phyloP scores from a whole-genome alignment of 495 filamentous ascomycete species.

The Astrocystis sublimbata region DNA sequence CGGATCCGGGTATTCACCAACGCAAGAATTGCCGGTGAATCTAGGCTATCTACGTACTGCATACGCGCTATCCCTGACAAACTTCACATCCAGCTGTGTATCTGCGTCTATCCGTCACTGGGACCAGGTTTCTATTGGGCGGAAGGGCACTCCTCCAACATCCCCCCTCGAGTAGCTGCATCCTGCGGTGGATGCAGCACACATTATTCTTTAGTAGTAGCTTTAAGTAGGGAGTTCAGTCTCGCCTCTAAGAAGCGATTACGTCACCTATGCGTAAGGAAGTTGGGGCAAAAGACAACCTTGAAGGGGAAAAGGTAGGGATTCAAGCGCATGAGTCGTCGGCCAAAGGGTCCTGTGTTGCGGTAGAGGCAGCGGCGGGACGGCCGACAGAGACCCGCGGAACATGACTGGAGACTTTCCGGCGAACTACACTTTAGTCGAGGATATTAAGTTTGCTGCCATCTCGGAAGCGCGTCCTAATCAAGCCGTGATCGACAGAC shows the following conservation, averaged over 20 bases:
- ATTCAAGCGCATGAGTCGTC: background rate
- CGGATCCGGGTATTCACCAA: slow-evolving; percentile 4
- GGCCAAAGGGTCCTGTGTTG: background rate
- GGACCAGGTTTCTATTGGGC: background rate
- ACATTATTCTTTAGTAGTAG: too few relatives aligned
- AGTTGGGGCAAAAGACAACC: background rate
- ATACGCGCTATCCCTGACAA: background rate
- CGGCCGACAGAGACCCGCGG: too few relatives aligned
- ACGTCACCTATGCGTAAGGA: background rate
- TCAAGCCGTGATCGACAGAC: slow-evolving; percentile 8
- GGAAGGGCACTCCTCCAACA: background rate
- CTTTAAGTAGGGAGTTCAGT: too few relatives aligned
- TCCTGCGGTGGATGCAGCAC: background rate
- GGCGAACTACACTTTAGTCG: background rate
- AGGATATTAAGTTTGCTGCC: background rate
- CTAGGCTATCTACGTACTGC: slow-evolving; percentile 1
- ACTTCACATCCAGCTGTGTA: background rate
- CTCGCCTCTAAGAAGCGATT: background rate
- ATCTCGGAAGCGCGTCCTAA: background rate
- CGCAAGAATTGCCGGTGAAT: slow-evolving; percentile 7
- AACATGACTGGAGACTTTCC: background rate
- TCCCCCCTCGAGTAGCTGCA: background rate
- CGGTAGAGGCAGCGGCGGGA: background rate
- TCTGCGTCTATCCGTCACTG: background rate
- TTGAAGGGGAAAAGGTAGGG: background rate